Conservation (phyloP, 2,329 filamentous ascomycete species). For the Fusarium hainanense region DNA sequence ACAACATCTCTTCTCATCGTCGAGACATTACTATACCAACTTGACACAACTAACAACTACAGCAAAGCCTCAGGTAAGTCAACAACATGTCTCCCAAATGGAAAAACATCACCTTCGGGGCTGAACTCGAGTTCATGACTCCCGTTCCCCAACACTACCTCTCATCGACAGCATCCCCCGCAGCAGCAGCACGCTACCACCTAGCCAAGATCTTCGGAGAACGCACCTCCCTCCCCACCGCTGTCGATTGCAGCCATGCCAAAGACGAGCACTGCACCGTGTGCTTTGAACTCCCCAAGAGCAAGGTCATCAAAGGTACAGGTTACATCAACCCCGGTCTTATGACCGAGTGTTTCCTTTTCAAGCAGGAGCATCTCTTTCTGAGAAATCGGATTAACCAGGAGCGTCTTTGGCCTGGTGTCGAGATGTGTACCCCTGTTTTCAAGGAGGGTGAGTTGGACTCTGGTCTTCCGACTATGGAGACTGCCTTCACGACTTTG, state of each 20-base stretch:
- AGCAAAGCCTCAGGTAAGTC: not conserved
- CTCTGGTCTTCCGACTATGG: slow-evolving; percentile 19
- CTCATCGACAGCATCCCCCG: not conserved
- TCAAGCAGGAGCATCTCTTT: slow-evolving; percentile 25
- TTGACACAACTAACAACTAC: not conserved
- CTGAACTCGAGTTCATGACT: slow-evolving; percentile 43
- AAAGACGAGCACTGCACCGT: not conserved
- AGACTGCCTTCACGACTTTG: slow-evolving; percentile 14
- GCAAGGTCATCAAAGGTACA: not conserved
- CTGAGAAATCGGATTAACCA: not conserved
- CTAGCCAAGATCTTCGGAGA: slow-evolving; percentile 3
- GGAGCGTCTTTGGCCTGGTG: slow-evolving; percentile 14
- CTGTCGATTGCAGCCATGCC: slow-evolving; percentile 11
- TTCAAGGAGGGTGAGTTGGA: slow-evolving; percentile 31
- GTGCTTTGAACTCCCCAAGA: not conserved
- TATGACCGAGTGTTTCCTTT: slow-evolving; percentile 15
- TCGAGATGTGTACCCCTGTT: slow-evolving; percentile 40
- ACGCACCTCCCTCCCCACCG: not conserved
- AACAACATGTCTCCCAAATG: slow-evolving; percentile 1
- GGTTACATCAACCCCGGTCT: not conserved
- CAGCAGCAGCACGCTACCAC: slow-evolving; percentile 9
- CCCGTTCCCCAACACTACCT: not conserved
- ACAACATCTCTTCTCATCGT: not conserved
- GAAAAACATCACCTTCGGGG: slow-evolving; percentile 32
- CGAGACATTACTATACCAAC: not conserved